Evolutionary conservation across 164 flowering plant genomes (phyloP), one percentile per base, ranked within the genome.

Genomic region (Warburgia ugandensis): DNA sequence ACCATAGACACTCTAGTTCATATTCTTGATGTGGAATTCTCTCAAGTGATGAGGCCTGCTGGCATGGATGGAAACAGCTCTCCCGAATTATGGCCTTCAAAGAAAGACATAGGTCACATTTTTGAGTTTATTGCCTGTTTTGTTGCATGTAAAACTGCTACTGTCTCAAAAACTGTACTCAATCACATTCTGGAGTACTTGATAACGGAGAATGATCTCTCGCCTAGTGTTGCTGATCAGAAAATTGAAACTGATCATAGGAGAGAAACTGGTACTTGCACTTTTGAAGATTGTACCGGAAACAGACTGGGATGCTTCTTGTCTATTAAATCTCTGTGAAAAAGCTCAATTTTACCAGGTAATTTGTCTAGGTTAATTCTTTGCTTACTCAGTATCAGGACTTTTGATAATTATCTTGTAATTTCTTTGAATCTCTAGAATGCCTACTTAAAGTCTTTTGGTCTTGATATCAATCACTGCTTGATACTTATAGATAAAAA

Each of bases 221-320:
- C 70, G 35, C 35, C 63, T 21, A 54, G 48, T 61, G 55, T 26
- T 37, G 30, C 68, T 14, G 30, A 25, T 55, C 54, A 62, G 36
- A 64, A 21, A 31, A 33, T 10, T 50, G 77, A 61, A 47, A 50
- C 29, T 46, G 49, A 55, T 10, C 77, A 68, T 32, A 65, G 76
- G 86, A 68, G 96, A 92, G 69, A 88, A 83, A 55, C 86, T 83
- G 61, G 71, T 88, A 36, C 78, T 92, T 54, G 75, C 77, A n/a
- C 79, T 92, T 58, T 65, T 92, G 58, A 66, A 74, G 54, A 83
- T 65, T 30, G 76, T 83, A 46, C 85, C 90, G 51, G 78, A 70
- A 54, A 59, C 68, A 30, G 84, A 79, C 26, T 87, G 96, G 97
- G 70, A 81, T 67, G 59, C 70, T 30, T 66, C 80, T 31, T 56